Evolutionary conservation across 441 rosid species (phyloP), one percentile per base, ranked within the genome.

Genomic region (Hypseocharis bilobata): DNA sequence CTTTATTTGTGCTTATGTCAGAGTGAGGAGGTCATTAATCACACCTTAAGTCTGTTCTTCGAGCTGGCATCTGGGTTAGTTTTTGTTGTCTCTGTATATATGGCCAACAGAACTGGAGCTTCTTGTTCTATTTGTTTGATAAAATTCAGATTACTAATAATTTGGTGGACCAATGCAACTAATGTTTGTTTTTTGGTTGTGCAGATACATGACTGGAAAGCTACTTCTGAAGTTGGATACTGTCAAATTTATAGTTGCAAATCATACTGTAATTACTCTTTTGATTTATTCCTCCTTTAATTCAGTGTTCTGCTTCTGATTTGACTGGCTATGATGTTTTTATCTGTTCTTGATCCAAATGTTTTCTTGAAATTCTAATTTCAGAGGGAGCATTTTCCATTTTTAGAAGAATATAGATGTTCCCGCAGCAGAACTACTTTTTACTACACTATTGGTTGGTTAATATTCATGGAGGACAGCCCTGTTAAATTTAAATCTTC

Each of bases 41-140:
- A 92, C 78, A 95, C 99, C 22, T 76, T 95, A 67, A 87, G 88
- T 84, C 83, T 95, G 84, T 88, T 95, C 82, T 75, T 83, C 88
- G 99, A 95, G 71, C 82, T 95, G 84, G 96, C 96, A 72, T 89
- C 97, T 51, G 99, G 99, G 99, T 95, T 77, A 82, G 83, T 81
- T 45, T n/a, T 68, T 54, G 29, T 10, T 25, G 30, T 30, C 6
- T 22, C 58, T 23, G 29, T 25, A 54, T 54, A 54, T 23, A 54
- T 23, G 55, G 19, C 55, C 2, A 19, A 49, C 55, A 22, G 3
- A 26, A 10, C 44, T 38, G 44, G 59, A 26, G 34, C 13, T 26
- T 56, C 27, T 27, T 56, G 34, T 27, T 3, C 60, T 26, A 28
- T 27, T 56, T 56, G 34, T 56, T 56, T 26, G 8, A 27, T 56